A percentile compares a stretch with the other conserved stretches of the same genome.
phyloP scores from a whole-genome alignment of 176 grass and related monocot species.

The Cocos nucifera region DNA sequence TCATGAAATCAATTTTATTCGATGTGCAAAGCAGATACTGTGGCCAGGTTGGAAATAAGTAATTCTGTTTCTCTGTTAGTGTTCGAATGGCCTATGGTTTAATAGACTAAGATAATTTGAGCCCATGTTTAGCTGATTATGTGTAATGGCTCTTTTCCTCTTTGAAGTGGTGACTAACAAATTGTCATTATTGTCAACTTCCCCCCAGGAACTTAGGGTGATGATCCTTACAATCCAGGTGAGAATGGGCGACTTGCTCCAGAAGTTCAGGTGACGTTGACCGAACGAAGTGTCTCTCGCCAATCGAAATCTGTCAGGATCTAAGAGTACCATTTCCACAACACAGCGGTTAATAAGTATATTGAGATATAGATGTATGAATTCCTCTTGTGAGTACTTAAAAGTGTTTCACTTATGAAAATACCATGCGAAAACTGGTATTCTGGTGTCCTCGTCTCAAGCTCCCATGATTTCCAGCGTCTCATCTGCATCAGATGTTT shows the following conservation, averaged over 20 bases:
- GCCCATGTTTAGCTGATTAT: too few species aligned
- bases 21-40: too few species aligned
- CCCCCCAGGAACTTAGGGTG: too few species aligned
- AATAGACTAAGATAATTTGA: too few species aligned
- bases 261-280: constrained; percentile 12
- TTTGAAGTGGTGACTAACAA: too few species aligned
- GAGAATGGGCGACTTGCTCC: constrained; percentile 11
- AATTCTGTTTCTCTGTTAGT: too few species aligned
- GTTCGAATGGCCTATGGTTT: too few species aligned
- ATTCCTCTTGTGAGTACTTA: not conserved
- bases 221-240: constrained; percentile 14
- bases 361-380: not conserved
- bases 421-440: constrained; percentile 21
- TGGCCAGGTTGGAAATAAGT: too few species aligned
- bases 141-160: too few species aligned
- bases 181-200: too few species aligned
- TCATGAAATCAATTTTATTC: too few species aligned
- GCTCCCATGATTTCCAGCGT: constrained; percentile 12
- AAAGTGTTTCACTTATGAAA: not conserved
- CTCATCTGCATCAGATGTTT: constrained; percentile 6
- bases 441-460: constrained; percentile 13
- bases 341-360: not conserved
- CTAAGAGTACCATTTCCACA: not conserved
- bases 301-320: constrained; percentile 16
- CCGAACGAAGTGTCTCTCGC: constrained; percentile 18